These are phyloP conservation scores for Pleurotus tuoliensis DNA, from an alignment of 768 basidiomycete species.

Conservation along the genomic window DNA sequence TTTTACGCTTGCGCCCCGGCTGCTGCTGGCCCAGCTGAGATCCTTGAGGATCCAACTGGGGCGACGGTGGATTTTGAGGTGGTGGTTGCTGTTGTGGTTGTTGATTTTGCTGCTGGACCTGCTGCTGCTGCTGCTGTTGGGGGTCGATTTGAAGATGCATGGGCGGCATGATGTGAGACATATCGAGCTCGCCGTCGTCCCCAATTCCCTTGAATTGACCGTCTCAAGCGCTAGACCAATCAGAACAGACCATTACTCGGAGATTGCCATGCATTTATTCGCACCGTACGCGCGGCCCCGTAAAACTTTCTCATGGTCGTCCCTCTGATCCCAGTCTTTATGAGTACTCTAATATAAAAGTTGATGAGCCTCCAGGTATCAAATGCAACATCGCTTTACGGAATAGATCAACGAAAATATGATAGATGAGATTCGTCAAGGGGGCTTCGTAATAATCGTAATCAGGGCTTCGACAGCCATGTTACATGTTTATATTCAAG, in stretches of 20 bases:
- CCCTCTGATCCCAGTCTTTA: too few relatives aligned
- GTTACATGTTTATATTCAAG: neutral
- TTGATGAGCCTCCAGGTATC: too few relatives aligned
- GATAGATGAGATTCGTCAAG: too few relatives aligned
- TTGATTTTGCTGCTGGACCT: conserved; percentile 37
- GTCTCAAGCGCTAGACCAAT: neutral
- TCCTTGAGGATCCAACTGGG: neutral
- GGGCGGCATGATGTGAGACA: conserved; percentile 30
- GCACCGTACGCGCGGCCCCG: too few relatives aligned
- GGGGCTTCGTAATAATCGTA: too few relatives aligned
- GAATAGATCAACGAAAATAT: too few relatives aligned
- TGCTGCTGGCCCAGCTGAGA: conserved; percentile 23
- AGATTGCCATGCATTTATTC: neutral
- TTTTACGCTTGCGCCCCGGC: conserved; percentile 51
- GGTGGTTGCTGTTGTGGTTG: conserved; percentile 17
- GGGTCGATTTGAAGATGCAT: conserved; percentile 60
- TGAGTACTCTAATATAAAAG: too few relatives aligned
- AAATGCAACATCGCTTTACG: too few relatives aligned
- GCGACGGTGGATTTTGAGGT: conserved; percentile 25
- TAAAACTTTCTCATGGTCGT: too few relatives aligned
- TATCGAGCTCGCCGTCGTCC: conserved; percentile 5
- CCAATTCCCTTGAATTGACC: neutral
- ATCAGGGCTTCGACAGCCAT: too few relatives aligned
- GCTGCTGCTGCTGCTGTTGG: conserved; percentile 45
- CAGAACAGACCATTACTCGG: neutral